phyloP scores from a whole-genome alignment of 2,329 filamentous ascomycete species.

The Aspergillus pseudoviridinutans region DNA sequence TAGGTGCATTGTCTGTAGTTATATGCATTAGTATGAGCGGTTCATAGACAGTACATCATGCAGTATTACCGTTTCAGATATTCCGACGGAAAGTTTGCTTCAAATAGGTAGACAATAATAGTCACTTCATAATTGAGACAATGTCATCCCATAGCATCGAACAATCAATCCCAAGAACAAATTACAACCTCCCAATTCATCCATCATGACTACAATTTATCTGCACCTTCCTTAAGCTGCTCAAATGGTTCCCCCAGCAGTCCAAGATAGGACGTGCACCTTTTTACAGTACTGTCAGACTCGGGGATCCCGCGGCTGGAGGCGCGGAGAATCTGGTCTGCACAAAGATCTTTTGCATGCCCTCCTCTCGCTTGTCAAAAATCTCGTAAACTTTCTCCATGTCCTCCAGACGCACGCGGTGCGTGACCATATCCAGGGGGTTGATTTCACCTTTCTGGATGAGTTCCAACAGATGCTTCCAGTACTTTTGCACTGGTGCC shows the following conservation, averaged over 20 bases:
- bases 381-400: slow-evolving; percentile 62
- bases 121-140: background rate
- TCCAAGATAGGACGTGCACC: background rate
- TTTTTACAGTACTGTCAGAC: slow-evolving; percentile 40
- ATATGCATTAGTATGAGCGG: background rate
- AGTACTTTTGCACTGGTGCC: slow-evolving; percentile 77
- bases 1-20: too few species aligned
- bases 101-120: too few species aligned
- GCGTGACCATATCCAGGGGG: slow-evolving; percentile 74
- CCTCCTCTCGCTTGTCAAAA: slow-evolving; percentile 52
- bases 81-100: background rate
- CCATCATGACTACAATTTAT: background rate
- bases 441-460: slow-evolving; percentile 68
- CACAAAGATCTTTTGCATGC: slow-evolving; percentile 79
- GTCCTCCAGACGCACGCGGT: slow-evolving; percentile 71
- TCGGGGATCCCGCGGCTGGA: slow-evolving; percentile 47
- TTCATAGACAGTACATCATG: background rate
- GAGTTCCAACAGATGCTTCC: slow-evolving; percentile 67
- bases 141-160: background rate
- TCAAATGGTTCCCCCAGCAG: background rate
- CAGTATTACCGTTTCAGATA: background rate
- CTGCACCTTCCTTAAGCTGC: background rate
- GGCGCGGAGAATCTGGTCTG: slow-evolving; percentile 56
- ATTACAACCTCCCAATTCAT: background rate
- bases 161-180: background rate